phyloP scores from a whole-genome alignment of 352 stramenopile genomes.

The Pythium aristosporum region DNA sequence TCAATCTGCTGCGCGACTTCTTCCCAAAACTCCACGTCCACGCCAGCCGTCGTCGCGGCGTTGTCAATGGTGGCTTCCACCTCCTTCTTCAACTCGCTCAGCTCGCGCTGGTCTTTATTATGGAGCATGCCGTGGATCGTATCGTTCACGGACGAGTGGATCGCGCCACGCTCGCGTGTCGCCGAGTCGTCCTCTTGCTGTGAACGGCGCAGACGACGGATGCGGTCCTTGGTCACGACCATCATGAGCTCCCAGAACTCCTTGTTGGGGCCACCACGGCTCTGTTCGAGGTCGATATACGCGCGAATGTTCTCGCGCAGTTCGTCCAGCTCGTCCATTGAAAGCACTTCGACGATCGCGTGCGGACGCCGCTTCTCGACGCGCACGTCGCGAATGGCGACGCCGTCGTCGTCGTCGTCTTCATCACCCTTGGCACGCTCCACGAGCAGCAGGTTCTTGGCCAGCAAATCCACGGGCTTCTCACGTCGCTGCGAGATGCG shows the following conservation, averaged over 20 bases:
- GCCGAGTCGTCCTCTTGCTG: conserved; percentile 57
- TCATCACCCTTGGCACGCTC: conserved; percentile 61
- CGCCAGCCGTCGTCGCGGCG: conserved; percentile 46
- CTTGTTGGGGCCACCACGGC: conserved; percentile 41
- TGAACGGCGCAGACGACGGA: conserved; percentile 50
- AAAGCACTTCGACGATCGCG: conserved; percentile 75
- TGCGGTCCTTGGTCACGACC: conserved; percentile 76
- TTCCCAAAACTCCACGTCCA: conserved; percentile 95
- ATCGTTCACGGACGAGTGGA: conserved; percentile 82
- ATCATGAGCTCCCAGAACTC: conserved; percentile 89
- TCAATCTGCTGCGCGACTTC: conserved; percentile 91
- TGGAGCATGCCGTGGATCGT: conserved; percentile 91
- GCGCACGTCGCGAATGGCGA: conserved; percentile 63
- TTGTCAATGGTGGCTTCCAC: conserved; percentile 69
- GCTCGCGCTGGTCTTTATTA: conserved; percentile 59
- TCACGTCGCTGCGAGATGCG: conserved; percentile 90
- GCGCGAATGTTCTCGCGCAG: conserved; percentile 87
- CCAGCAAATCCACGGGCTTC: conserved; percentile 95
- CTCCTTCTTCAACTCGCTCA: conserved; percentile 56
- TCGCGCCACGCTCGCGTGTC: conserved; percentile 61
- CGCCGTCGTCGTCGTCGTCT: conserved; percentile 68
- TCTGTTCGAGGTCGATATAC: conserved; percentile 91
- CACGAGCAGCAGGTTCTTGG: conserved; percentile 99
- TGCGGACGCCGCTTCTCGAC: conserved; percentile 79
- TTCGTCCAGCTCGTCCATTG: conserved; percentile 76